Conservation (phyloP, 2,329 filamentous ascomycete genomes). For the Hypoxylon sp. region DNA sequence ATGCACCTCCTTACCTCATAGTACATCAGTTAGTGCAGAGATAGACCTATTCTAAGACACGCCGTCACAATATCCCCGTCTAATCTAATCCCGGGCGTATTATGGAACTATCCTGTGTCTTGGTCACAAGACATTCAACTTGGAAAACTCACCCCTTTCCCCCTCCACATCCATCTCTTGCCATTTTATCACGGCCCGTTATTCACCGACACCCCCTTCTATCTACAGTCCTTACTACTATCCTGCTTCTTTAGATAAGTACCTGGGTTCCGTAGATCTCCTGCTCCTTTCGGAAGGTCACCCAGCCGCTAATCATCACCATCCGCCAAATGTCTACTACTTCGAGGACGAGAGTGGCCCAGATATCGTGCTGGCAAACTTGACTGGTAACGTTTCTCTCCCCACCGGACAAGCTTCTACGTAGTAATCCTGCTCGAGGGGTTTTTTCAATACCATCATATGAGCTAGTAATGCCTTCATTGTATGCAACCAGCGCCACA, state of each 20-base stretch:
- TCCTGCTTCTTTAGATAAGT: slow-evolving; percentile 34
- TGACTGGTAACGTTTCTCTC: slow-evolving; percentile 39
- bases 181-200: slow-evolving; percentile 39
- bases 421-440: slow-evolving; percentile 9
- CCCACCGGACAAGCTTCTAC: slow-evolving; percentile 14
- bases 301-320: slow-evolving; percentile 31
- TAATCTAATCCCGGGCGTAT: slow-evolving; percentile 17
- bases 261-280: slow-evolving; percentile 31
- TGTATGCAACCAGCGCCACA: slow-evolving; percentile 32
- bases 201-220: slow-evolving; percentile 10
- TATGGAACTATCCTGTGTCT: slow-evolving; percentile 28
- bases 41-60: slow-evolving; percentile 26
- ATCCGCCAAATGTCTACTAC: slow-evolving; percentile 32
- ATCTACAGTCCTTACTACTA: slow-evolving; percentile 6
- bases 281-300: slow-evolving; percentile 47
- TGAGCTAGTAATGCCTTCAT: slow-evolving; percentile 36
- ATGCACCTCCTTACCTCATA: slow-evolving; percentile 23
- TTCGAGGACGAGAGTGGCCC: slow-evolving; percentile 16
- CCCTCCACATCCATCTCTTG: slow-evolving; percentile 13
- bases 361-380: slow-evolving; percentile 20
- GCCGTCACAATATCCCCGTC: slow-evolving; percentile 31
- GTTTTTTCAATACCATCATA: slow-evolving; percentile 30
- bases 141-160: slow-evolving; percentile 24
- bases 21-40: slow-evolving; percentile 21
- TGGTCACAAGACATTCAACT: slow-evolving; percentile 41